These are phyloP conservation scores for Xanthoconium stramineum DNA, from an alignment of 768 basidiomycete genomes.

Conservation along the genomic window DNA sequence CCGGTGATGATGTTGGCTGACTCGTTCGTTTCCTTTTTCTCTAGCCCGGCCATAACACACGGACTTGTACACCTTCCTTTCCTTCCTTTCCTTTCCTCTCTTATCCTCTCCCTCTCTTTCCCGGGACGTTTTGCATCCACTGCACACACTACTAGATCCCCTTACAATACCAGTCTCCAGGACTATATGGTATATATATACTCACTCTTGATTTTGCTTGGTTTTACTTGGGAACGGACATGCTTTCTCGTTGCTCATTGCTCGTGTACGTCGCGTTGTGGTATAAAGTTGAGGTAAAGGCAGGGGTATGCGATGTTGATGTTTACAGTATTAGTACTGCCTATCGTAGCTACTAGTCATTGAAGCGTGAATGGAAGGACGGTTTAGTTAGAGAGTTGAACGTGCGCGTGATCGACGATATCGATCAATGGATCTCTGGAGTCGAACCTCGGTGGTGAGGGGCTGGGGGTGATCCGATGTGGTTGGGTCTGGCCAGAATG, in stretches of 20 bases:
- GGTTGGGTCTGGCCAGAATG: too few relatives aligned
- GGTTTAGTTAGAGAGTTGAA: too few relatives aligned
- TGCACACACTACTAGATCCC: constrained; percentile 1
- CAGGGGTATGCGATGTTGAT: too few relatives aligned
- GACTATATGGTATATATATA: neutral
- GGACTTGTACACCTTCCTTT: neutral
- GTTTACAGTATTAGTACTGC: neutral
- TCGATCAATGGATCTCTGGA: neutral
- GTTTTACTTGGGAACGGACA: neutral
- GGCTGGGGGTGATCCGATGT: too few relatives aligned
- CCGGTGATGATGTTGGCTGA: too few relatives aligned
- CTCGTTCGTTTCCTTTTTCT: too few relatives aligned
- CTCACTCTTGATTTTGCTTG: neutral
- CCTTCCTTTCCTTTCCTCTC: neutral
- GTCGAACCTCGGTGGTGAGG: too few relatives aligned
- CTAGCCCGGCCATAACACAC: constrained; percentile 12
- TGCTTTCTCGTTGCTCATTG: neutral
- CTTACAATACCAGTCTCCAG: neutral
- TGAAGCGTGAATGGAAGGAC: neutral
- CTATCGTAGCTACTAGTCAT: neutral
- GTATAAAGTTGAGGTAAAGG: neutral
- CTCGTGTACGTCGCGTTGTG: neutral
- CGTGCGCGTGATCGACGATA: neutral
- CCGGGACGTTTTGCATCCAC: constrained; percentile 1
- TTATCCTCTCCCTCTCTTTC: neutral